These are phyloP conservation scores for Lotmaria passim DNA, from an alignment of 208 protist species.

Conservation along the genomic window DNA sequence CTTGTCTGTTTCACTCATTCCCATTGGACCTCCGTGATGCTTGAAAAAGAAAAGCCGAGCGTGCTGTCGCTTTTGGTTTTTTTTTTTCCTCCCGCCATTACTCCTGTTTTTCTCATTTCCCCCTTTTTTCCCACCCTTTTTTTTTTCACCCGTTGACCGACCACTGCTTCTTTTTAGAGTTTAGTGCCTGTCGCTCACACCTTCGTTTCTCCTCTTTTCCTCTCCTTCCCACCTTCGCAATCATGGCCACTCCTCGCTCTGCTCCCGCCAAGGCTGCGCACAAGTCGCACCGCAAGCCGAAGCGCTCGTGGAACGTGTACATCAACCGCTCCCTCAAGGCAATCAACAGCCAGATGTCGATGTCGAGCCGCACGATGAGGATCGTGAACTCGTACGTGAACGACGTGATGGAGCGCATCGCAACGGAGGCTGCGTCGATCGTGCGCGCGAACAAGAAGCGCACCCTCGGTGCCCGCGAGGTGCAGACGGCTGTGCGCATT, in stretches of 20 bases:
- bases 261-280: conserved; percentile 34
- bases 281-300: conserved; percentile 72
- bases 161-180: too few relatives aligned
- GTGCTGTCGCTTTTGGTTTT: too few relatives aligned
- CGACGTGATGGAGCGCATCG: conserved; percentile 98
- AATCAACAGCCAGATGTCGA: conserved; percentile 96
- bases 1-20: background rate
- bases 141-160: background rate
- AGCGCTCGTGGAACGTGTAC: conserved; percentile 89
- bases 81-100: too few relatives aligned
- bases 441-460: conserved; percentile 95
- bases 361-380: conserved; percentile 95
- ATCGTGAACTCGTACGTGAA: conserved; percentile 98
- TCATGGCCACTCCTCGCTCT: conserved; percentile 64
- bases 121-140: background rate
- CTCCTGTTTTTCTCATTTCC: background rate
- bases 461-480: conserved; percentile 95
- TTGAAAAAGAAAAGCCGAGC: too few relatives aligned
- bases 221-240: conserved; percentile 7
- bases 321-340: conserved; percentile 94
- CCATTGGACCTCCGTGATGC: background rate
- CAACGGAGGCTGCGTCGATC: conserved; percentile 93
- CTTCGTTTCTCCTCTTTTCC: background rate
- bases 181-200: too few relatives aligned
- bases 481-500: conserved; percentile 97